Conservation (phyloP, 768 basidiomycete species). For the Termitomyces sp. region DNA sequence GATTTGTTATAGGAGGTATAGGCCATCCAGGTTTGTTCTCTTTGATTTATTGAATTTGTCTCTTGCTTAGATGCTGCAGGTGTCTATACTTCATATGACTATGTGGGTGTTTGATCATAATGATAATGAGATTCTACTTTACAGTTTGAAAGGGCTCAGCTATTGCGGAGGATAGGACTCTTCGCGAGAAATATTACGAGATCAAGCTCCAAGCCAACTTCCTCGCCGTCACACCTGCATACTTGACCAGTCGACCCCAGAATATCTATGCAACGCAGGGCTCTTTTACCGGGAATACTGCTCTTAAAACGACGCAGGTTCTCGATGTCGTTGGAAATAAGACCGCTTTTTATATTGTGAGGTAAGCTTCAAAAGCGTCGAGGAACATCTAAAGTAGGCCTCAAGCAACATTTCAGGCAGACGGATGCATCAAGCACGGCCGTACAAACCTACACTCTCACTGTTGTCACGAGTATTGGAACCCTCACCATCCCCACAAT, state of each 20-base stretch:
- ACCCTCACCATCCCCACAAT: constrained; percentile 35
- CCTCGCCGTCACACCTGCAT: constrained; percentile 45
- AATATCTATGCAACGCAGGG: constrained; percentile 36
- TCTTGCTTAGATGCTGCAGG: constrained; percentile 17
- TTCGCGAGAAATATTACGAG: constrained; percentile 51
- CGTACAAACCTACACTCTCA: constrained; percentile 36
- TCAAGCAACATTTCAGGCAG: constrained; percentile 21
- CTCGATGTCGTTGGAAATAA: constrained; percentile 42
- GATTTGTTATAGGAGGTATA: constrained; percentile 21
- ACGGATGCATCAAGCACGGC: constrained; percentile 33
- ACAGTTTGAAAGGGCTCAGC: constrained; percentile 33
- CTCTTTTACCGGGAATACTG: constrained; percentile 43
- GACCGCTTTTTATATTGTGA: constrained; percentile 43
- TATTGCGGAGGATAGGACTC: constrained; percentile 46
- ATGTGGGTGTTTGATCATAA: constrained; percentile 20
- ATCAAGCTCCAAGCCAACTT: constrained; percentile 48
- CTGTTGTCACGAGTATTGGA: constrained; percentile 41
- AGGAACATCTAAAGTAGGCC: background rate
- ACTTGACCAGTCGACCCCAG: constrained; percentile 39
- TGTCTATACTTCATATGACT: constrained; percentile 41
- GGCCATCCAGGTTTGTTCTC: constrained; percentile 27
- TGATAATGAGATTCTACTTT: background rate
- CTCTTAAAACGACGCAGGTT: constrained; percentile 44
- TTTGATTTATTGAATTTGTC: background rate
- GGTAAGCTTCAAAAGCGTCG: constrained; percentile 17